These are phyloP conservation scores for Dacryopinax spathularia DNA, from an alignment of 768 basidiomycete species.

Conservation along the genomic window DNA sequence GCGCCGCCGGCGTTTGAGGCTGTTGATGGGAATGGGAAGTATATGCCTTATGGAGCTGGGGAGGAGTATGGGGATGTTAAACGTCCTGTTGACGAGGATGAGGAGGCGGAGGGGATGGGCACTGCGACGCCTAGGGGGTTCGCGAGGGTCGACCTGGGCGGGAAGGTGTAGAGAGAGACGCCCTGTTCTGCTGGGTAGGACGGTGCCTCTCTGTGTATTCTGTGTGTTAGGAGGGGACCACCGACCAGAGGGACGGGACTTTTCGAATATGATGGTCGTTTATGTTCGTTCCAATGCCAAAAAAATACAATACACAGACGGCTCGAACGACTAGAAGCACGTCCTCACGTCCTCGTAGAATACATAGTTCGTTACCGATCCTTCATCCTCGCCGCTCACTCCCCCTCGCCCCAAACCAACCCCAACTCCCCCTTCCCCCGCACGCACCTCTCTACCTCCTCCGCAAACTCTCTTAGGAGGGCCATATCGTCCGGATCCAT, in stretches of 20 bases:
- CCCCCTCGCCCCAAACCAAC: background rate
- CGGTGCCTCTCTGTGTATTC: too few relatives aligned
- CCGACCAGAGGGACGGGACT: too few relatives aligned
- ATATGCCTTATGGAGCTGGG: background rate
- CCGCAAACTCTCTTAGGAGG: background rate
- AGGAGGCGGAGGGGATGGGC: too few relatives aligned
- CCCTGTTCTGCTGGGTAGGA: too few relatives aligned
- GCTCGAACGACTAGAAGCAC: too few relatives aligned
- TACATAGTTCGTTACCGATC: too few relatives aligned
- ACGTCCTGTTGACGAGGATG: background rate
- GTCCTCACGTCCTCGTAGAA: too few relatives aligned
- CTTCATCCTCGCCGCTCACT: too few relatives aligned
- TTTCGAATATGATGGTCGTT: too few relatives aligned
- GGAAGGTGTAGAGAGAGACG: background rate
- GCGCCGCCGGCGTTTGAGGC: background rate
- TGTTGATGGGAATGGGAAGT: background rate
- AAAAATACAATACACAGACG: too few relatives aligned
- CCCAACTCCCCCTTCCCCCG: background rate
- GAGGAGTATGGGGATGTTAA: background rate
- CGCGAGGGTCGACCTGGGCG: background rate
- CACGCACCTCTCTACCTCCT: background rate
- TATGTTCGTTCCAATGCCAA: too few relatives aligned
- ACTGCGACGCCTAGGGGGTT: background rate
- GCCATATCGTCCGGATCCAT: background rate
- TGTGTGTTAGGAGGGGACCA: too few relatives aligned